Conservation (phyloP, 2,329 filamentous ascomycete genomes). For the Colletotrichum abscissum region DNA sequence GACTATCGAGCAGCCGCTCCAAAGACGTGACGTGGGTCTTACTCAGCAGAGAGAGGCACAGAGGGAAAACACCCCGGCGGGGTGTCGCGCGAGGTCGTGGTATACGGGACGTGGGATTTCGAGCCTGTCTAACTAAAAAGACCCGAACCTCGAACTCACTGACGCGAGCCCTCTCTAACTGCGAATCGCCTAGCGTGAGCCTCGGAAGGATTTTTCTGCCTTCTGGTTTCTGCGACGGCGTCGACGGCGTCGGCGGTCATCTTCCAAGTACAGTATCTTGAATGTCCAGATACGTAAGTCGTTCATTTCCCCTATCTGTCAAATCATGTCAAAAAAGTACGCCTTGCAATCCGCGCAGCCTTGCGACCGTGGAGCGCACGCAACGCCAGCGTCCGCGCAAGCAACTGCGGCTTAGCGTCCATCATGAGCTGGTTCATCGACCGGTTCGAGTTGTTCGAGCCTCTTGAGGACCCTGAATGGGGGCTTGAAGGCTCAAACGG, state of each 20-base stretch:
- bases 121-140: background rate
- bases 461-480: background rate
- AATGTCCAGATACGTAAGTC: background rate
- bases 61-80: background rate
- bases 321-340: background rate
- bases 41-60: conserved; percentile 5
- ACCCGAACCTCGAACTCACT: background rate
- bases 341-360: background rate
- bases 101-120: background rate
- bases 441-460: too few species aligned
- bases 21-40: conserved; percentile 16
- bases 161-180: background rate
- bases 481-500: background rate
- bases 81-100: background rate
- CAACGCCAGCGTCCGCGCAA: conserved; percentile 3
- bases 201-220: background rate
- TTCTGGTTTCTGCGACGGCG: background rate
- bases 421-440: background rate
- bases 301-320: background rate
- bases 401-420: conserved; percentile 23
- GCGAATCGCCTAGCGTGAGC: background rate
- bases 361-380: background rate
- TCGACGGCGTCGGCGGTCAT: background rate
- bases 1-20: background rate
- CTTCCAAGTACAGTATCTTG: background rate